A percentile compares a stretch with the other conserved stretches of the same genome.
These are phyloP conservation scores for Globisporangium middletonii DNA, from an alignment of 352 stramenopile species.

Conservation along the genomic window DNA sequence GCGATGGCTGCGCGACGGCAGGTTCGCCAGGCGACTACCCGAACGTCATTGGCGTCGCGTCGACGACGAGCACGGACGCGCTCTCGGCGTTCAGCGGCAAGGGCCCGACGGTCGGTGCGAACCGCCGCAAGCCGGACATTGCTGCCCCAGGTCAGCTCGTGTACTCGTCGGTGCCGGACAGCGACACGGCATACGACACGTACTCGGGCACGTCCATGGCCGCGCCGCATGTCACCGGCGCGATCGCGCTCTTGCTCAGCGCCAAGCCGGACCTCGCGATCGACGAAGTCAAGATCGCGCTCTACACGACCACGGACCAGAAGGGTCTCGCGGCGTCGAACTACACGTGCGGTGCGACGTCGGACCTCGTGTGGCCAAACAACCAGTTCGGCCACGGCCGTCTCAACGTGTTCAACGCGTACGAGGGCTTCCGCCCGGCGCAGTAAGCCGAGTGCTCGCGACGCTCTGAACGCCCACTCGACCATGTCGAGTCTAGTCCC, in stretches of 20 bases:
- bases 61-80: conserved; percentile 12
- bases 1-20: conserved; percentile 7
- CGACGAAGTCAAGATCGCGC: no score
- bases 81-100: conserved; percentile 14
- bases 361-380: no score
- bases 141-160: conserved; percentile 16
- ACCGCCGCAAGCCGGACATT: conserved; percentile 18
- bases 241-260: conserved; percentile 21
- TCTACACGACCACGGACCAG: no score
- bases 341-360: no score
- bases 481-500: conserved; percentile 4
- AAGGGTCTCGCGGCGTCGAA: no score
- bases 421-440: conserved; percentile 12
- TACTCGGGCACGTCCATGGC: conserved; percentile 24
- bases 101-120: conserved; percentile 8
- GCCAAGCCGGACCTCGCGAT: conserved; percentile 12
- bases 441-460: conserved; percentile 5
- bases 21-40: conserved; percentile 20
- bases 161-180: conserved; percentile 5
- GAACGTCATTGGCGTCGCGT: conserved; percentile 22
- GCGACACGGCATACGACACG: conserved; percentile 7
- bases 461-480: conserved; percentile 11
- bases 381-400: no score
- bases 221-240: conserved; percentile 22
- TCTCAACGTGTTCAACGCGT: conserved; percentile 14